Base-by-base conservation (phyloP, 371 early-diverging fungal genomes). In the Apophysomyces variabilis region DNA sequence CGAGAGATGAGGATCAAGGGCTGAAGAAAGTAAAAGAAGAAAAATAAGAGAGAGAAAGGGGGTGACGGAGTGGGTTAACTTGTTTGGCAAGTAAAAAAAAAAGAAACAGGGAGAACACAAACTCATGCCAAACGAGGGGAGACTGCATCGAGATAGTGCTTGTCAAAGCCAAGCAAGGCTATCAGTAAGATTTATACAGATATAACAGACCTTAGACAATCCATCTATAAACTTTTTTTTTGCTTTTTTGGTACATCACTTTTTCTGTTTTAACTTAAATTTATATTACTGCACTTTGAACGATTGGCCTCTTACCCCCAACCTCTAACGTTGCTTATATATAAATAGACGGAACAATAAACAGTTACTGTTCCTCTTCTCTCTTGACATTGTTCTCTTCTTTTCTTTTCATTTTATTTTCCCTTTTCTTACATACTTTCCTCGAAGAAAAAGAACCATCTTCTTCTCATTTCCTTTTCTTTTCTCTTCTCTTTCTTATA, bases 401-500 rank as follows among this genome's bases (percentile, higher is more conserved):
- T 16, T 35, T 60, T 38, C 38, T 16, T n/a, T 39, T 13, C 1
- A 61, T 44, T 38, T 43, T 35, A 32, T 46, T 61, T 61, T 45
- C 45, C 45, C 35, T 57, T 35, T 37, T 38, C 38, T 63, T 21
- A 65, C 57, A 62, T 63, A 58, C 39, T 61, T 63, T 61, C 3
- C 32, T 26, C 32, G 32, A 26, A 26, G 32, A 26, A 26, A 26
- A 26, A 26, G 32, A 26, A 3, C 32, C 32, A 1, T 26, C 32
- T 26, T 26, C 32, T 26, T 26, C 32, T 26, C 3, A 46, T 60
- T 65, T 64, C 61, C 32, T 37, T 38, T 62, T 45, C 54, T 54
- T 60, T 67, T 41, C 66, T 64, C 56, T 56, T 61, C n/a, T 62
- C 32, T 26, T 65, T 62, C 61, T 66, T 21, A 41, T 64, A 61